Base-by-base conservation (phyloP, 2,329 filamentous ascomycete genomes). In the Colletotrichum godetiae region DNA sequence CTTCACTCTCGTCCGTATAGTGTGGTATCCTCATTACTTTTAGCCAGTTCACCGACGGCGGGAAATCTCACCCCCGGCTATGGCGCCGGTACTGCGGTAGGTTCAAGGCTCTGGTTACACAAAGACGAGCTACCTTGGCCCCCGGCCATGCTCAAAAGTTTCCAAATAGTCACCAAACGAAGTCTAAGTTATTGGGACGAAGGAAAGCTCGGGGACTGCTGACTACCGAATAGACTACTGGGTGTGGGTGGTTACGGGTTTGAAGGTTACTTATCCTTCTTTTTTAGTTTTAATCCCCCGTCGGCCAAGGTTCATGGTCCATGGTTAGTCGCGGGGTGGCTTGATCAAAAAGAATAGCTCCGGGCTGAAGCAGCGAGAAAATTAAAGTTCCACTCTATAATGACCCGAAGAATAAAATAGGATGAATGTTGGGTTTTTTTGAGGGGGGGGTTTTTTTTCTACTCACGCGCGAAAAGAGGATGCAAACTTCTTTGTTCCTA, bases 1-100 rank as follows among this genome's bases (percentile, higher is more conserved):
- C n/a, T 7, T 62, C 42, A 27, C 42, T 67, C 55, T 52, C 67
- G 29, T 49, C 59, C 60, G 52, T 56, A 65, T 35, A 29, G 37
- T 42, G 13, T 42, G 15, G 37, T 49, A n/a, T 49, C 6, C 42
- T 42, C 37, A 19, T 42, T 42, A n/a, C 19, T 49, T n/a, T n/a
- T 49, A 49, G 49, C 59, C 61, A 58, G 27, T 53, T 24, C 31
- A n/a, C 19, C 60, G 46, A 63, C 37, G 12, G 12, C n/a, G 7
- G 52, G 42, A 49, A 19, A 49, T 49, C 15, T 49, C 37, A 33
- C 27, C 27, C 29, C 46, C 29, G 15, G n/a, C 19, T 22, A 7
- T 29, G 29, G 27, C 46, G 37, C 42, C n/a, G 24, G 11, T 52
- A 19, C 31, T 52, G 42, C 42, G 19, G 42, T 49, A 49, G 42